phyloP scores from a whole-genome alignment of 208 protist genomes.

The Leishmania tropica region DNA sequence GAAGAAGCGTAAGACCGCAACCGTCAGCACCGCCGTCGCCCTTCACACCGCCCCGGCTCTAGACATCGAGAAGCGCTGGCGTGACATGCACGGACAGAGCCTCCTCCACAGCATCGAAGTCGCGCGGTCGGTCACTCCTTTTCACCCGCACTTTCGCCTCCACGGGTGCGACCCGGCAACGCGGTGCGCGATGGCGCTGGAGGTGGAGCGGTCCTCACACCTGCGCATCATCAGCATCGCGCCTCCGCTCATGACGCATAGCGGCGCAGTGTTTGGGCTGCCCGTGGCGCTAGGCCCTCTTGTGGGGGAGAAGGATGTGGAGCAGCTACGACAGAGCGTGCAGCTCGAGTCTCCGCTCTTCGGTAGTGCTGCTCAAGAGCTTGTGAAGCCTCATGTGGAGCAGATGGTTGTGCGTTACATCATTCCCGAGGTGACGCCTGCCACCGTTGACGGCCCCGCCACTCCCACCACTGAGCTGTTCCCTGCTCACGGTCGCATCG shows the following conservation, averaged over 20 bases:
- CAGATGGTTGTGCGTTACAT: conserved; percentile 71
- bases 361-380: conserved; percentile 29
- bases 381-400: conserved; percentile 45
- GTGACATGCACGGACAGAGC: conserved; percentile 44
- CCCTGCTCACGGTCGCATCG: conserved; percentile 7
- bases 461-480: neutral
- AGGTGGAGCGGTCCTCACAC: conserved; percentile 11
- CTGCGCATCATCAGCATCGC: conserved; percentile 67
- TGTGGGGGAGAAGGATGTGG: conserved; percentile 48
- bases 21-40: conserved; percentile 12
- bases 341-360: conserved; percentile 28
- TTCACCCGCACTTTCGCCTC: conserved; percentile 16
- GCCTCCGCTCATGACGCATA: conserved; percentile 34
- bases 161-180: conserved; percentile 10
- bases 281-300: conserved; percentile 40
- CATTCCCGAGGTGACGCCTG: conserved; percentile 14
- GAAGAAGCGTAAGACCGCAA: conserved; percentile 10
- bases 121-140: conserved; percentile 15
- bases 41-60: conserved; percentile 37
- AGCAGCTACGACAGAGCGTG: conserved; percentile 44
- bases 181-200: conserved; percentile 25
- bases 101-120: conserved; percentile 53
- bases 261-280: conserved; percentile 31
- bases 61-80: conserved; percentile 49
- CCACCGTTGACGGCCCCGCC: neutral